These are phyloP conservation scores for Yamadazyma trypodendri DNA, from an alignment of 1,139 yeast genomes.

Conservation along the genomic window DNA sequence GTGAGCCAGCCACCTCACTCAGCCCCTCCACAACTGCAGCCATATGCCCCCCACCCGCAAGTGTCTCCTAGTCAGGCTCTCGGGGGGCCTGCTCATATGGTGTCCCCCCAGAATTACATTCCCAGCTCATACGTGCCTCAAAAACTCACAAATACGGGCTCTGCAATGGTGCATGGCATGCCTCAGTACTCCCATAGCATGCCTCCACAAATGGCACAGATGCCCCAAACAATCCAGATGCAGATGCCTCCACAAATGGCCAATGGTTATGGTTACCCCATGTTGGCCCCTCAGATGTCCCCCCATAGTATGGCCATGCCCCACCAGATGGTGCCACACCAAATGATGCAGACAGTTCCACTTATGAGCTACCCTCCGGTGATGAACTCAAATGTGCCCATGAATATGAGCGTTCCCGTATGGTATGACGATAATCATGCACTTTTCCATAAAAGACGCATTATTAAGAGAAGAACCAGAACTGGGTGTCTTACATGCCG, in stretches of 20 bases:
- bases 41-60: not conserved
- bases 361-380: slow-evolving; percentile 1
- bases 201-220: slow-evolving; percentile 3
- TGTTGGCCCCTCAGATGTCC: slow-evolving; percentile 3
- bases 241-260: slow-evolving; percentile 1
- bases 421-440: slow-evolving; percentile 19
- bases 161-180: slow-evolving; percentile 3
- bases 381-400: slow-evolving; percentile 5
- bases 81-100: not conserved
- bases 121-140: not conserved
- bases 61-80: not conserved
- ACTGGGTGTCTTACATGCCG: slow-evolving; percentile 79
- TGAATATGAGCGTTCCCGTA: slow-evolving; percentile 11
- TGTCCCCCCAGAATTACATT: slow-evolving; percentile 2
- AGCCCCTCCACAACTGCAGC: not conserved
- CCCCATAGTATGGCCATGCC: slow-evolving; percentile 3
- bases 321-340: slow-evolving; percentile 1
- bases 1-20: not conserved
- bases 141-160: not conserved
- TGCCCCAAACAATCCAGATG: slow-evolving; percentile 3
- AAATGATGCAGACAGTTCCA: slow-evolving; percentile 2
- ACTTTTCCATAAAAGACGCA: slow-evolving; percentile 39
- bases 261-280: not conserved
- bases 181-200: too few species aligned
- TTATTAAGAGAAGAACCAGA: slow-evolving; percentile 56